Conservation (phyloP, 2,329 filamentous ascomycete species). For the Alternaria incomplexa region DNA sequence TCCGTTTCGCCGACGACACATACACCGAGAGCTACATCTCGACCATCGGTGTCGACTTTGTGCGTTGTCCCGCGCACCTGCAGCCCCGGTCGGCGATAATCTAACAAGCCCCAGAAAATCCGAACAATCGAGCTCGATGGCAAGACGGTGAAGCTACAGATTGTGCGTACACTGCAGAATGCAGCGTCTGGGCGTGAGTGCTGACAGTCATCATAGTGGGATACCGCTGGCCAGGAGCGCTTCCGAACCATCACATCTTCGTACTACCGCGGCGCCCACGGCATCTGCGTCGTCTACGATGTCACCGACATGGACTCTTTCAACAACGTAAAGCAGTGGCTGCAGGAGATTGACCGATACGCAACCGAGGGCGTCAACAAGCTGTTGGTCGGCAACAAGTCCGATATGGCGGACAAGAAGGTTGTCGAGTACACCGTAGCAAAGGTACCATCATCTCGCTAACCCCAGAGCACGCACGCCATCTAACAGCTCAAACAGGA, state of each 20-base stretch:
- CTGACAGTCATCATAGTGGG: constrained; percentile 72
- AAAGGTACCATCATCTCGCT: constrained; percentile 71
- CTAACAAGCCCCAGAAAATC: constrained; percentile 78
- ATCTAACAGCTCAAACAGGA: constrained; percentile 65
- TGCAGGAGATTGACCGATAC: constrained; percentile 99
- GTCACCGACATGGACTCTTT: constrained; percentile 99
- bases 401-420: constrained; percentile 99
- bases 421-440: constrained; percentile 99
- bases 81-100: constrained; percentile 32
- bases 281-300: constrained; percentile 99
- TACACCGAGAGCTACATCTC: constrained; percentile 99
- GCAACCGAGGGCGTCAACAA: constrained; percentile 99
- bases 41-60: constrained; percentile 97
- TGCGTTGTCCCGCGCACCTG: constrained; percentile 37
- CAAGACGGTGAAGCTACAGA: constrained; percentile 99
- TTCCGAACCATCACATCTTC: constrained; percentile 99
- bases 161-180: constrained; percentile 57
- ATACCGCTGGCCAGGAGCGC: constrained; percentile 97
- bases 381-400: constrained; percentile 99
- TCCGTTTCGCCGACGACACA: constrained; percentile 89
- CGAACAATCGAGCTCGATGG: constrained; percentile 98
- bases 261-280: constrained; percentile 98
- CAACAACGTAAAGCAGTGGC: constrained; percentile 99
- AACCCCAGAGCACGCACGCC: neutral
- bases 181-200: neutral